Percentiles rank a stretch among this genome's conserved stretches.
phyloP scores from a whole-genome alignment of 2,329 filamentous ascomycete genomes.

The Rhynchosporium agropyri region DNA sequence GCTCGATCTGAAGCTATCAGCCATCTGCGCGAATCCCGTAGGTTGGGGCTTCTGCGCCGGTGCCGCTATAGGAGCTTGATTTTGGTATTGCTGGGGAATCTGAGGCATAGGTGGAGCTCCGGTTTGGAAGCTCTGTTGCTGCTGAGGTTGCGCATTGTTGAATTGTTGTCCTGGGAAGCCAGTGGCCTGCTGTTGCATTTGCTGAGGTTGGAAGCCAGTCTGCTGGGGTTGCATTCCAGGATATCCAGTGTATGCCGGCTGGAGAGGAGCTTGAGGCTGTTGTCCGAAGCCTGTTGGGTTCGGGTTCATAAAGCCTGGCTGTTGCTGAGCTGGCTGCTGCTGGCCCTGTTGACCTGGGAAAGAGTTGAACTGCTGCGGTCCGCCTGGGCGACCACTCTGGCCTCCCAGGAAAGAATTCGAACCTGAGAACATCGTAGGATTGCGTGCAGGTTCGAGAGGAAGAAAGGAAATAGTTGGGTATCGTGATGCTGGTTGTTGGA shows the following conservation, averaged over 20 bases:
- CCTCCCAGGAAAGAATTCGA: constrained; percentile 85
- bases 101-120: constrained; percentile 42
- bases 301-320: constrained; percentile 44
- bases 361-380: constrained; percentile 60
- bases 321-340: constrained; percentile 43
- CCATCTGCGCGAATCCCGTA: constrained; percentile 68
- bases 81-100: constrained; percentile 41
- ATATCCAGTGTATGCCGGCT: constrained; percentile 41
- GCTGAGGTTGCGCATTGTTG: constrained; percentile 50
- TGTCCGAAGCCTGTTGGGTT: constrained; percentile 43
- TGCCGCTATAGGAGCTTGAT: constrained; percentile 51
- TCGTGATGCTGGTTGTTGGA: neutral
- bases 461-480: constrained; percentile 20
- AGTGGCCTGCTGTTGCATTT: constrained; percentile 58
- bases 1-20: constrained; percentile 63
- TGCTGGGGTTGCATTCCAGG: constrained; percentile 39
- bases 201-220: constrained; percentile 57
- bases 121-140: constrained; percentile 46
- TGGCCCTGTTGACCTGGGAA: constrained; percentile 44
- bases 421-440: constrained; percentile 79
- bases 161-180: constrained; percentile 55
- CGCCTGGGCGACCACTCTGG: constrained; percentile 73
- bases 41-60: constrained; percentile 66
- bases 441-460: constrained; percentile 11
- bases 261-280: constrained; percentile 42